Conservation (phyloP, 2,329 filamentous ascomycete species). For the Neopestalotiopsis clavispora region DNA sequence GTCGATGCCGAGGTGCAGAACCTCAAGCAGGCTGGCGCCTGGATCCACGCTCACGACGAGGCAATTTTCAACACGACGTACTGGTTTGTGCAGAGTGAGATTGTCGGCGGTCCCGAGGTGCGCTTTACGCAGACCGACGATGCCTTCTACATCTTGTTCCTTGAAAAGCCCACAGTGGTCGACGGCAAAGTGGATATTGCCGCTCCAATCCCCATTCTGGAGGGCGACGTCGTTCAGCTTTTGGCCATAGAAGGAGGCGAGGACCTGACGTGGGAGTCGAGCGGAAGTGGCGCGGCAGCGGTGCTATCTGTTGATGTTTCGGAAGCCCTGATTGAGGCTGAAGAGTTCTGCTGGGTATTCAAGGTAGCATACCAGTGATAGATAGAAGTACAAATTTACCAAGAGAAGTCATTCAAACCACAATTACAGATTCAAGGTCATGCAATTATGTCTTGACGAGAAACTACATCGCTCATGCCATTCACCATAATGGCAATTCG, state of each 20-base stretch:
- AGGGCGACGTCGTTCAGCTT: slow-evolving; percentile 39
- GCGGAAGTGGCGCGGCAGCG: not conserved
- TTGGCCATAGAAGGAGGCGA: slow-evolving; percentile 15
- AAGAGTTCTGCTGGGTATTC: slow-evolving; percentile 19
- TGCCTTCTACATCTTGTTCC: slow-evolving; percentile 54
- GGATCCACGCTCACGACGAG: slow-evolving; percentile 56
- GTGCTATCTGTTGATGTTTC: not conserved
- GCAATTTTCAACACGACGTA: slow-evolving; percentile 60
- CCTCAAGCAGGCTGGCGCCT: slow-evolving; percentile 52
- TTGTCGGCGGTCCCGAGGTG: slow-evolving; percentile 36
- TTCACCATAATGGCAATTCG: too few relatives aligned
- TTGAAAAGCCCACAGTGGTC: slow-evolving; percentile 40
- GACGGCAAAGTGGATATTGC: slow-evolving; percentile 41
- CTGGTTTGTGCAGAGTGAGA: slow-evolving; percentile 53
- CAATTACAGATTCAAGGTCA: too few relatives aligned
- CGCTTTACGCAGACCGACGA: slow-evolving; percentile 54
- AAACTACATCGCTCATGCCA: too few relatives aligned
- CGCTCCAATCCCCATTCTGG: slow-evolving; percentile 47
- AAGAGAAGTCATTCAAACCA: not conserved
- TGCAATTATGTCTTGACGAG: too few relatives aligned
- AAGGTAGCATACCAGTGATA: slow-evolving; percentile 8
- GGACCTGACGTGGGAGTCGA: slow-evolving; percentile 7
- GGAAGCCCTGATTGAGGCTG: slow-evolving; percentile 6
- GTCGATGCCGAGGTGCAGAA: slow-evolving; percentile 49
- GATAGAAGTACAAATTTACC: not conserved